Conservation (phyloP, 768 basidiomycete species). For the Mycena rosella region DNA sequence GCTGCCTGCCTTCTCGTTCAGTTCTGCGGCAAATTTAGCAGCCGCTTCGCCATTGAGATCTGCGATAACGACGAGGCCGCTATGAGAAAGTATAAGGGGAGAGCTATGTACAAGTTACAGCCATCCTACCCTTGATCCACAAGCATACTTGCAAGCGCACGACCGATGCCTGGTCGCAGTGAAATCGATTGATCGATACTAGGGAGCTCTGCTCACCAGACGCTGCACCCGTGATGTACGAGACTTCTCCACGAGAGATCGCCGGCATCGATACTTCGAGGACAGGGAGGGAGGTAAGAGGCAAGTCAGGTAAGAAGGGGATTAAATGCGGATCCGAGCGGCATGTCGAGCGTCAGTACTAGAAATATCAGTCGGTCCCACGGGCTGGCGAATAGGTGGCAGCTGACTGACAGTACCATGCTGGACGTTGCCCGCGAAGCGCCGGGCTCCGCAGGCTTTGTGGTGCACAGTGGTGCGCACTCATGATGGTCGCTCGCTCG, state of each 20-base stretch:
- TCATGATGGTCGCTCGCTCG: too few species aligned
- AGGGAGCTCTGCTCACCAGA: conserved; percentile 34
- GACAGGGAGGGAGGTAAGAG: not conserved
- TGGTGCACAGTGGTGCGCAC: too few species aligned
- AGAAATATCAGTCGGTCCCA: too few species aligned
- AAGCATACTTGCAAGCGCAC: conserved; percentile 19
- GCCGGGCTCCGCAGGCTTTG: too few species aligned
- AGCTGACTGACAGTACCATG: too few species aligned
- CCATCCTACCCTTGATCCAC: conserved; percentile 32
- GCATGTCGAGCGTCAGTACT: too few species aligned
- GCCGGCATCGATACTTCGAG: conserved; percentile 9
- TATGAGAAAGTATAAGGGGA: not conserved
- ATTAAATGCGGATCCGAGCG: too few species aligned
- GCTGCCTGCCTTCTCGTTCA: conserved; percentile 36
- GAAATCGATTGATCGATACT: too few species aligned
- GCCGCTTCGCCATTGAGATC: conserved; percentile 32
- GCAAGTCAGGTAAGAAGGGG: too few species aligned
- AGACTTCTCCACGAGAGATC: conserved; percentile 31
- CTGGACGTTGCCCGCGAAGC: too few species aligned
- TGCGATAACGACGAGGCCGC: conserved; percentile 35
- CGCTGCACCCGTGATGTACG: conserved; percentile 29
- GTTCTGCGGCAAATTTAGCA: conserved; percentile 31
- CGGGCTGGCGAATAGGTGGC: too few species aligned
- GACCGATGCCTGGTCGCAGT: too few species aligned
- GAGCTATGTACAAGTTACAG: not conserved